Evolutionary conservation across 2,329 filamentous ascomycete genomes (phyloP).

Genomic region (Pseudogymnoascus sp.): DNA sequence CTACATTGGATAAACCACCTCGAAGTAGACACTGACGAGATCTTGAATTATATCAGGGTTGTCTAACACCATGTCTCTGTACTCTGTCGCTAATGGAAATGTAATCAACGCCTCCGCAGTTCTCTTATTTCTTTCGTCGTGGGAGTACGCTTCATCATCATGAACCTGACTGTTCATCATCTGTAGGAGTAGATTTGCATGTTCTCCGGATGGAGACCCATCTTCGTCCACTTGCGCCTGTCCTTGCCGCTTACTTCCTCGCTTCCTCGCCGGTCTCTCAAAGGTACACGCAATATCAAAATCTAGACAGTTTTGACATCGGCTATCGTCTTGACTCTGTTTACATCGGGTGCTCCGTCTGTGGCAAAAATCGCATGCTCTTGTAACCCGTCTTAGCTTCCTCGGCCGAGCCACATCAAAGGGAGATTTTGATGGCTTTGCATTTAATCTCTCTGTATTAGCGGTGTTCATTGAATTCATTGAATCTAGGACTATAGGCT

Average conservation of each 20-base stretch:
- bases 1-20: conserved; percentile 46
- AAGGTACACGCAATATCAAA: conserved; percentile 44
- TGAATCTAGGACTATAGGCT: neutral
- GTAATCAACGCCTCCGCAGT: neutral
- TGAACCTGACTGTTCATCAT: neutral
- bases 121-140: neutral
- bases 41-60: conserved; percentile 34
- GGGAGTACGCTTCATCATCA: neutral
- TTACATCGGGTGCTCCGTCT: conserved; percentile 39
- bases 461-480: neutral
- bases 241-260: conserved; percentile 23
- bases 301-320: conserved; percentile 44
- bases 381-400: conserved; percentile 12
- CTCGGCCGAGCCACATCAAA: neutral
- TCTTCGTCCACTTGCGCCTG: neutral
- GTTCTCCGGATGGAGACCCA: neutral
- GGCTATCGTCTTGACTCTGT: conserved; percentile 30
- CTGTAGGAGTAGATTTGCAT: conserved; percentile 2
- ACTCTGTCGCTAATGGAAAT: conserved; percentile 9
- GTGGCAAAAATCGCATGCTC: conserved; percentile 42
- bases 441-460: neutral
- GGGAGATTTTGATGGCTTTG: neutral
- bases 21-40: conserved; percentile 44
- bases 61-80: conserved; percentile 16
- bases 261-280: conserved; percentile 36